phyloP scores from a whole-genome alignment of 352 stramenopile species.

The Peronospora belbahrii region DNA sequence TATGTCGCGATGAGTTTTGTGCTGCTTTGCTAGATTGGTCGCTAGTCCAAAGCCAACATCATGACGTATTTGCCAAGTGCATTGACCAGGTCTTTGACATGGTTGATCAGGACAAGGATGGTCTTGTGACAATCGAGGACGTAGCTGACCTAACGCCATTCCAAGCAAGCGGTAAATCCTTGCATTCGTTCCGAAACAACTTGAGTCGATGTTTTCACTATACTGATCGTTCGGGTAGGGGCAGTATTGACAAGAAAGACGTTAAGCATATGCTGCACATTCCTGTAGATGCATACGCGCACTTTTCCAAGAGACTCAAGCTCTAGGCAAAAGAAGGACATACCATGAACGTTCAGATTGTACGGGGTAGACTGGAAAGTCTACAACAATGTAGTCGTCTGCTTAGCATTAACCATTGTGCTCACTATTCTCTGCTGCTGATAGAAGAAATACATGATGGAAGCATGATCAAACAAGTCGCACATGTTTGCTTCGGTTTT shows the following conservation, averaged over 20 bases:
- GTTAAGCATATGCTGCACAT: conserved; percentile 50
- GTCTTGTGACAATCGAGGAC: conserved; percentile 36
- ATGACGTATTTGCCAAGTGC: conserved; percentile 25
- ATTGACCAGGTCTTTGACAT: conserved; percentile 37
- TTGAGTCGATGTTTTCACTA: conserved; percentile 51
- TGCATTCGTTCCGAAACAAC: conserved; percentile 58
- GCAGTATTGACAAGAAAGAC: conserved; percentile 34
- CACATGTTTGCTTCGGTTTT: no score
- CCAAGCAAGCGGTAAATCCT: conserved; percentile 4
- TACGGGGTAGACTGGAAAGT: no score
- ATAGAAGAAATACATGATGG: no score
- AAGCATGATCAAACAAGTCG: no score
- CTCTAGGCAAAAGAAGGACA: conserved; percentile 2
- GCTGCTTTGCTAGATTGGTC: conserved; percentile 63
- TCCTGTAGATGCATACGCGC: conserved; percentile 33
- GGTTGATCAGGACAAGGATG: conserved; percentile 48
- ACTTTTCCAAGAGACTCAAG: conserved; percentile 38
- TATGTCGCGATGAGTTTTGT: conserved; percentile 59
- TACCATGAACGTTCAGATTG: no score
- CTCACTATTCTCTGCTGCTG: no score
- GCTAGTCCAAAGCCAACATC: conserved; percentile 35
- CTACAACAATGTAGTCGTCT: no score
- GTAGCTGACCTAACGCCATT: conserved; percentile 43
- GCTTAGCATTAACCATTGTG: no score
- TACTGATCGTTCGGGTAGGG: conserved; percentile 31